Evolutionary conservation across 164 flowering plant genomes (phyloP), one percentile per base, ranked within the genome.

Genomic region (Aristolochia contorta): DNA sequence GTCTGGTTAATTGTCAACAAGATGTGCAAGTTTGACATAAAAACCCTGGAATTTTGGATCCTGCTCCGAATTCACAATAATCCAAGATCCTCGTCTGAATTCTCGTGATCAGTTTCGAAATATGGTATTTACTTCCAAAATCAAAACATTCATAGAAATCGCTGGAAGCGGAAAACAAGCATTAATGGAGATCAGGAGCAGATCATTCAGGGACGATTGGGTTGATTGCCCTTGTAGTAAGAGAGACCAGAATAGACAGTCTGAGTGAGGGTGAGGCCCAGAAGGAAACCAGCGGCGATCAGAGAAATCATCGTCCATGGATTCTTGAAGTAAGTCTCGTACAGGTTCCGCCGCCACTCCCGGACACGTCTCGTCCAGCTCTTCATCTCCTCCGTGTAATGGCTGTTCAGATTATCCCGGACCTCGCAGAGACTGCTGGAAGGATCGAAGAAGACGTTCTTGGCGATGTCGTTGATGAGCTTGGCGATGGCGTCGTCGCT

Each of bases 381-480:
- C 60, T 58, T 58, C 60, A 58, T 58, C 13, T 24, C 43, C 48
- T 19, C 21, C 49, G 24, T 22, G 49, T 41, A 58, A 21, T 41
- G 24, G 16, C 24, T 16, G 24, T 58, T 58, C 49, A 58, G 19
- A 6, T 4, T 3, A 14, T 43, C 47, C 25, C 47, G 21, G 14
- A 58, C 60, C 25, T 58, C 60, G 21, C 60, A 37, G 16, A 43
- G 21, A 1, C 48, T 19, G 22, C 48, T 43, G 4, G 41, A 58
- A 2, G 60, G 60, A 20, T 58, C 60, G n/a, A 58, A 37, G 47
- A 37, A 43, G 48, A 58, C 48, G 60, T 58, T 33, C 49, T 43
- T 58, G 2, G 60, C 49, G 6, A 58, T 30, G 24, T 58, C 46
- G 16, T 58, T 19, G 22, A 43, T 37, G 16, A 58, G 24, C 13